A percentile compares a stretch with the other conserved stretches of the same genome.
phyloP scores from a whole-genome alignment of 108 stramenopile genomes.

The Licmophora abbreviata region DNA sequence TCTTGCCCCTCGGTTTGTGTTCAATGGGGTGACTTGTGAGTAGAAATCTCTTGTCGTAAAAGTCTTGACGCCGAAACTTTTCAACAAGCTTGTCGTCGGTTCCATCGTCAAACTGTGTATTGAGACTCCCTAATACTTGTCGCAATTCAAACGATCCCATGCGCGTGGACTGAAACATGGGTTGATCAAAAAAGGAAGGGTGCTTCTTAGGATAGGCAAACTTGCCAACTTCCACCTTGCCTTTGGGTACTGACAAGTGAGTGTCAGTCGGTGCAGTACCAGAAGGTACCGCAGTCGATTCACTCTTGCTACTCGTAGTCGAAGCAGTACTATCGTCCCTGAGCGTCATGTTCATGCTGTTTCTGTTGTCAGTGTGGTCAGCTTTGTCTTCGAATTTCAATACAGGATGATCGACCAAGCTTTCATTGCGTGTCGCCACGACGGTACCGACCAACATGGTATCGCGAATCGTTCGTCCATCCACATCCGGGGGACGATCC shows the following conservation, averaged over 20 bases:
- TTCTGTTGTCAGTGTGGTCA: conserved; percentile 1
- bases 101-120: conserved; percentile 28
- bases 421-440: conserved; percentile 35
- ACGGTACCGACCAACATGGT: conserved; percentile 65
- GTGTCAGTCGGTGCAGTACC: conserved; percentile 40
- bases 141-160: conserved; percentile 55
- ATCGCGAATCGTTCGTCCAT: conserved; percentile 27
- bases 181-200: conserved; percentile 73
- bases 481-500: conserved; percentile 38
- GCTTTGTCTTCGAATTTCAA: conserved; percentile 13
- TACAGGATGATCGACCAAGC: conserved; percentile 39
- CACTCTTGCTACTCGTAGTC: not conserved
- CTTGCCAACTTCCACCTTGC: conserved; percentile 61
- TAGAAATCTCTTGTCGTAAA: conserved; percentile 56
- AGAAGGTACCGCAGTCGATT: conserved; percentile 2
- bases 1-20: conserved; percentile 35
- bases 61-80: conserved; percentile 48
- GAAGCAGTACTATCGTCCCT: conserved; percentile 6
- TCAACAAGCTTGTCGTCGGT: conserved; percentile 34
- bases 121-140: conserved; percentile 61
- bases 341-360: conserved; percentile 7
- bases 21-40: conserved; percentile 59
- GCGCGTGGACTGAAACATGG: conserved; percentile 45
- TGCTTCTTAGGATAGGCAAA: conserved; percentile 74
- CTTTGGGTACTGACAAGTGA: conserved; percentile 66